Base-by-base conservation (phyloP, 768 basidiomycete species). In the Termitomyces sp. region DNA sequence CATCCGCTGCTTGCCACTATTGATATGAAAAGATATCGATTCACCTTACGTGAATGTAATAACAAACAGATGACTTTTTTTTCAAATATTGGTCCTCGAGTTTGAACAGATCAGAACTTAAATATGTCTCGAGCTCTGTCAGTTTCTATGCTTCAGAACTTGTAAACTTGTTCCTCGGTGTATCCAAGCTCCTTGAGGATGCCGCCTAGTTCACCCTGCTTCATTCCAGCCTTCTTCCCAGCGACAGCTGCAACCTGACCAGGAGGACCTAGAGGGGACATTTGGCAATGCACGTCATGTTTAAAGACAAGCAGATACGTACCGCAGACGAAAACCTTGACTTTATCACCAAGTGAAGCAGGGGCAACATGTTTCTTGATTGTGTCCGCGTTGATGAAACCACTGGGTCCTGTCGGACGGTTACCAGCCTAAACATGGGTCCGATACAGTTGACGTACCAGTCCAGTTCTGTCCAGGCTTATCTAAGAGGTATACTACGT, bases 311-410 rank as follows among this genome's bases (percentile, higher is more conserved):
- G n/a, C 8, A 35, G 18, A 14, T 16, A 70, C 85, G 63, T 73
- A 85, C 93, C 95, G 67, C 95, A 98, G 24, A 98, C 73, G 69
- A 94, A 91, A 57, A 95, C 73, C 77, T 94, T 95, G 65, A 92
- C 80, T 74, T 94, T 95, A 57, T 91, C 84, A 8, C 80, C 81
- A 16, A 85, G 69, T 10, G 77, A 75, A 22, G 90, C 72, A 0
- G 86, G 77, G 1, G 86, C 80, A 60, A 94, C 78, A 66, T 93
- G 75, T 66, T 88, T 76, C 73, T 86, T 83, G 66, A 98, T 77
- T 52, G 94, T 71, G 45, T 91, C 86, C 53, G 78, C 70, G 50
- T 79, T 83, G 58, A 98, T 77, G 74, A 82, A 96, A 2, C 97
- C 96, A 26, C 77, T 81, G 24, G 80, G 77, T 51, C 88, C 89